A percentile compares a stretch with the other conserved stretches of the same genome.
phyloP scores from a whole-genome alignment of 495 filamentous ascomycete species.

The Neohortaea acidophila region DNA sequence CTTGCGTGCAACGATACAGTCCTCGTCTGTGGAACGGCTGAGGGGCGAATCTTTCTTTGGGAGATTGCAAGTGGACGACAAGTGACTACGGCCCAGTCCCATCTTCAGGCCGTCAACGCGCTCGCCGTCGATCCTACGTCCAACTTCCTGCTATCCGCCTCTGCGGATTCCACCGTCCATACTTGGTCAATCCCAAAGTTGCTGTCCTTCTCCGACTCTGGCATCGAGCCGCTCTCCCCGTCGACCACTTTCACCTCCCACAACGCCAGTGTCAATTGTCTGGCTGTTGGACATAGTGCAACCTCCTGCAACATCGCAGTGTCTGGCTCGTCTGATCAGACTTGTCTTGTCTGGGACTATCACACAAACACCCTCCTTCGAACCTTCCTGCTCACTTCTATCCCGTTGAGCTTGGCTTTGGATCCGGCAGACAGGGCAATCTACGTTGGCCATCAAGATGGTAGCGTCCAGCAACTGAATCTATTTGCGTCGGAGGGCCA shows the following conservation, averaged over 20 bases:
- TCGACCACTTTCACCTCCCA: constrained; percentile 63
- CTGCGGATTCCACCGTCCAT: constrained; percentile 74
- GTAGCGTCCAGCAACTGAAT: constrained; percentile 65
- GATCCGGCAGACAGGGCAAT: constrained; percentile 74
- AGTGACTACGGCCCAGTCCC: constrained; percentile 70
- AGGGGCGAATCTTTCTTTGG: constrained; percentile 79
- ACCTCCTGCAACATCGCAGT: constrained; percentile 59
- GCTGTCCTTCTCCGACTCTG: constrained; percentile 42
- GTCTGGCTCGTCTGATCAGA: constrained; percentile 65
- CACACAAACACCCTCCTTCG: constrained; percentile 56
- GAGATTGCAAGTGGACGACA: constrained; percentile 83
- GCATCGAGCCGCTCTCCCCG: constrained; percentile 29
- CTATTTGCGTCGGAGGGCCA: constrained; percentile 37
- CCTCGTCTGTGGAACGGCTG: constrained; percentile 69
- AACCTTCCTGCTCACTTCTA: constrained; percentile 61
- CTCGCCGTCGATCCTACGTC: constrained; percentile 56
- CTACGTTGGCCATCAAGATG: constrained; percentile 71
- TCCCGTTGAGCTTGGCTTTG: constrained; percentile 54
- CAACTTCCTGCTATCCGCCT: constrained; percentile 73
- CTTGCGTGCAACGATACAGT: constrained; percentile 44
- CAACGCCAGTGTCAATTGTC: constrained; percentile 57
- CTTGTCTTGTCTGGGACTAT: constrained; percentile 80
- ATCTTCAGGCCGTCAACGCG: constrained; percentile 71
- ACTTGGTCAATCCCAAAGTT: constrained; percentile 72
- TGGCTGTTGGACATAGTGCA: constrained; percentile 51